phyloP scores from a whole-genome alignment of 2,329 filamentous ascomycete genomes.

The Hypoxylon rubiginosum region DNA sequence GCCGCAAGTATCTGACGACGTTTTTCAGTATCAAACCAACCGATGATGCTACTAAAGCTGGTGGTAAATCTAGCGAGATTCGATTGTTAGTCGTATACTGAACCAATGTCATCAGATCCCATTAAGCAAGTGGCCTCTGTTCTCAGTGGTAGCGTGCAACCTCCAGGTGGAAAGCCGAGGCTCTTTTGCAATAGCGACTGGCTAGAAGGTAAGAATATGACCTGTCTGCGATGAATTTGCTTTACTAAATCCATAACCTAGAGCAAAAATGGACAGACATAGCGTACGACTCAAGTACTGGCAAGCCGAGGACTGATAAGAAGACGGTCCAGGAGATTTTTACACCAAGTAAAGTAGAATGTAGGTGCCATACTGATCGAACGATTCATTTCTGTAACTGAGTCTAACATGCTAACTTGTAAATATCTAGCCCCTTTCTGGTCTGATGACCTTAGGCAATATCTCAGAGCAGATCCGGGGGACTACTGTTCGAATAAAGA shows the following conservation, averaged over 20 bases:
- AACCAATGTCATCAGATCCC: slow-evolving; percentile 3
- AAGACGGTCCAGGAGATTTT: slow-evolving; percentile 20
- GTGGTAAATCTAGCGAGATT: slow-evolving; percentile 2
- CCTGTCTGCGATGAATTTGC: not conserved
- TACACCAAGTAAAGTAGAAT: slow-evolving; percentile 3
- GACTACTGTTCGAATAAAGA: slow-evolving; percentile 24
- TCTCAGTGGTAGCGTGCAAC: slow-evolving; percentile 3
- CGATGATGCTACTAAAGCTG: slow-evolving; percentile 19
- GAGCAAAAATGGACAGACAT: slow-evolving; percentile 27
- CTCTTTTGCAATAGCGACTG: slow-evolving; percentile 27
- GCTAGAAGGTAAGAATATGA: slow-evolving; percentile 17
- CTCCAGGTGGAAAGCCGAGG: slow-evolving; percentile 23
- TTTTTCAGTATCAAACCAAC: slow-evolving; percentile 24
- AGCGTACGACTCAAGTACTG: slow-evolving; percentile 16
- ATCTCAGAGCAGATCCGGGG: slow-evolving; percentile 14
- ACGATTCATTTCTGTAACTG: not conserved
- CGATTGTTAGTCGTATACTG: not conserved
- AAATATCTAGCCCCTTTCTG: slow-evolving; percentile 17
- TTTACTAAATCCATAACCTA: not conserved
- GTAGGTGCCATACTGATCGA: not conserved
- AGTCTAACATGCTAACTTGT: not conserved
- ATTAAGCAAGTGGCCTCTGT: slow-evolving; percentile 15
- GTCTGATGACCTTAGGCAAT: slow-evolving; percentile 28
- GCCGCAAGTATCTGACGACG: slow-evolving; percentile 25
- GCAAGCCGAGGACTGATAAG: slow-evolving; percentile 10